Percentiles rank a stretch among this genome's conserved stretches.
These are phyloP conservation scores for Fusarium agapanthi DNA, from an alignment of 2,329 filamentous ascomycete genomes.

Conservation along the genomic window DNA sequence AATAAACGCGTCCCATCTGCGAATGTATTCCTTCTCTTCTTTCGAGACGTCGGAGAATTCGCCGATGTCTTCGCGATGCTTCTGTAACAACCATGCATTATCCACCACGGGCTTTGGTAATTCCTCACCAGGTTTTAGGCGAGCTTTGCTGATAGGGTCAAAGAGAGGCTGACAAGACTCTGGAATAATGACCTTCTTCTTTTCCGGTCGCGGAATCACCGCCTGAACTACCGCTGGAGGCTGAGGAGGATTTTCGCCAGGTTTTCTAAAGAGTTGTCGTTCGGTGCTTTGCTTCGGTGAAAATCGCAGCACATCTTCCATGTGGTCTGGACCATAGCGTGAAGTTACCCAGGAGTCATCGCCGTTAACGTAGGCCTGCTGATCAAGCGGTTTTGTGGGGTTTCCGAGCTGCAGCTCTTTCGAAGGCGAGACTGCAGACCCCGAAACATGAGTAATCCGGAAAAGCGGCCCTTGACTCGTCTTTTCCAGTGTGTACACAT, in stretches of 20 bases:
- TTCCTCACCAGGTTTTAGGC: conserved; percentile 58
- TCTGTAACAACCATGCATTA: conserved; percentile 65
- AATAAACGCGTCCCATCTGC: conserved; percentile 66
- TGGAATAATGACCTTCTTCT: conserved; percentile 54
- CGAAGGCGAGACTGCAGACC: conserved; percentile 42
- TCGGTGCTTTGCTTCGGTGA: conserved; percentile 34
- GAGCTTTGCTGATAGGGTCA: conserved; percentile 64
- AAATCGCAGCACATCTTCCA: conserved; percentile 40
- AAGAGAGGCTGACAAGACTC: conserved; percentile 62
- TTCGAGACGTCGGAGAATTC: conserved; percentile 65
- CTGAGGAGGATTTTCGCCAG: conserved; percentile 22
- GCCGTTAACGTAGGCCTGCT: conserved; percentile 55
- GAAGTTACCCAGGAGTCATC: conserved; percentile 57
- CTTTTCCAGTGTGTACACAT: conserved; percentile 52
- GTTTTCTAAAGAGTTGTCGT: conserved; percentile 39
- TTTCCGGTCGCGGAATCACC: conserved; percentile 18
- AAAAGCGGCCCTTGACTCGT: conserved; percentile 52
- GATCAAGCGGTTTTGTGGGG: conserved; percentile 54
- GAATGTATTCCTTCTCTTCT: conserved; percentile 66
- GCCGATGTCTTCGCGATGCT: conserved; percentile 65
- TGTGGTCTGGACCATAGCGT: conserved; percentile 50
- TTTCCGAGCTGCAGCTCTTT: conserved; percentile 55
- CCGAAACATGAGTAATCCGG: conserved; percentile 48
- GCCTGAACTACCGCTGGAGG: background rate
- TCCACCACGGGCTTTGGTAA: conserved; percentile 57